A percentile compares a stretch with the other conserved stretches of the same genome.
Evolutionary conservation across 31 red algal genomes (phyloP).

Genomic region (Asparagopsis taxiformis): DNA sequence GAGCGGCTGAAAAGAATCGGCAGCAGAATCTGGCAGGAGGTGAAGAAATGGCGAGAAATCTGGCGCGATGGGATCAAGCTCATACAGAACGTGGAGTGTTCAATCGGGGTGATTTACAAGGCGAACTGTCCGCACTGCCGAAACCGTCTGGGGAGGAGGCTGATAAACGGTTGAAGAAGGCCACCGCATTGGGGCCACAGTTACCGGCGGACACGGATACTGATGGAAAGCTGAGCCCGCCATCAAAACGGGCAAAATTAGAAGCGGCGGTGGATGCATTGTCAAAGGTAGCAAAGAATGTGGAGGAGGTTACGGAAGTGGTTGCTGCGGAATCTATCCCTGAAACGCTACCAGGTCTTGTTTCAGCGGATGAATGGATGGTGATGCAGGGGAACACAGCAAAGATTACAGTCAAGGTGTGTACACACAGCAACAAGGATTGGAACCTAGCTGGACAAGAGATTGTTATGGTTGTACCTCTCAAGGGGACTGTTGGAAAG

Average conservation of each 20-base stretch:
- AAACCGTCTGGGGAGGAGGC: slow-evolving; percentile 7
- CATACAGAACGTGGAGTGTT: slow-evolving; percentile 29
- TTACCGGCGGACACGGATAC: slow-evolving; percentile 13
- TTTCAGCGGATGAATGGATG: slow-evolving; percentile 70
- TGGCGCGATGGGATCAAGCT: slow-evolving; percentile 55
- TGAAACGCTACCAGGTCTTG: slow-evolving; percentile 11
- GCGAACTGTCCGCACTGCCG: slow-evolving; percentile 17
- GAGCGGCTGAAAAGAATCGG: slow-evolving; percentile 77
- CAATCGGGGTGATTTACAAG: slow-evolving; percentile 58
- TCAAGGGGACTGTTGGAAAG: slow-evolving; percentile 59
- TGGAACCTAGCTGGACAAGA: slow-evolving; percentile 84
- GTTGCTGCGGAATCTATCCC: background rate
- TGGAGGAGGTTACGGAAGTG: slow-evolving; percentile 2
- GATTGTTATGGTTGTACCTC: slow-evolving; percentile 68
- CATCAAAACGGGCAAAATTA: slow-evolving; percentile 40
- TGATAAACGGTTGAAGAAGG: background rate
- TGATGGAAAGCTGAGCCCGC: slow-evolving; percentile 7
- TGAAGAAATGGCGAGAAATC: slow-evolving; percentile 78
- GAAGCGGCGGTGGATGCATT: slow-evolving; percentile 54
- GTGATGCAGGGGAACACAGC: slow-evolving; percentile 37
- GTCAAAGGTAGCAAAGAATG: slow-evolving; percentile 5
- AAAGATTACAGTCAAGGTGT: slow-evolving; percentile 53
- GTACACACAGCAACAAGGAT: slow-evolving; percentile 59
- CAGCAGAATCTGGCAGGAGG: slow-evolving; percentile 71
- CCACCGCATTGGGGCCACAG: slow-evolving; percentile 20